Evolutionary conservation across 2,329 filamentous ascomycete species (phyloP).

Genomic region (Colletotrichum sp.): DNA sequence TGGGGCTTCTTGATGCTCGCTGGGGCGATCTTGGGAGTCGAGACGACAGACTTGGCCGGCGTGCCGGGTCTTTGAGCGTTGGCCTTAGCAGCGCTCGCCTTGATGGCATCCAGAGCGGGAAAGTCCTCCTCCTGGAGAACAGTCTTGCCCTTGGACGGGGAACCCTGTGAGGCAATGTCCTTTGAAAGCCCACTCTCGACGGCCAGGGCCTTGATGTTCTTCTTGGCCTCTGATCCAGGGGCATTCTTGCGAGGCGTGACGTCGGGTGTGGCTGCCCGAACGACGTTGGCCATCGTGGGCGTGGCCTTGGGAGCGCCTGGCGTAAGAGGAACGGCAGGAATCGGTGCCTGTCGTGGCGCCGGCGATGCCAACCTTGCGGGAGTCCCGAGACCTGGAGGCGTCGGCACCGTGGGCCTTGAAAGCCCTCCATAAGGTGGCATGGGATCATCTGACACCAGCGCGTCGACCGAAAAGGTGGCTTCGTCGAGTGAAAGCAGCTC

Average conservation of each 20-base stretch:
- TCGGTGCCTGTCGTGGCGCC: slow-evolving; percentile 19
- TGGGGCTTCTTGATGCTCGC: slow-evolving; percentile 37
- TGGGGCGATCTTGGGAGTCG: slow-evolving; percentile 37
- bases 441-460: slow-evolving; percentile 68
- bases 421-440: slow-evolving; percentile 1
- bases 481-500: slow-evolving; percentile 66
- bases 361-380: slow-evolving; percentile 42
- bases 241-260: slow-evolving; percentile 34
- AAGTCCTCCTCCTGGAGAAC: slow-evolving; percentile 67
- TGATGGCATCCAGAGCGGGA: slow-evolving; percentile 59
- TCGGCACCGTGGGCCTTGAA: not conserved
- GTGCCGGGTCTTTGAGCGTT: slow-evolving; percentile 38
- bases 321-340: slow-evolving; percentile 21
- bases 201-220: slow-evolving; percentile 49
- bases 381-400: slow-evolving; percentile 46
- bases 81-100: slow-evolving; percentile 38
- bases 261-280: slow-evolving; percentile 33
- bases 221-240: slow-evolving; percentile 41
- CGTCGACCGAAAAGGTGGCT: slow-evolving; percentile 68
- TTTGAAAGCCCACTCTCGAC: slow-evolving; percentile 52
- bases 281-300: slow-evolving; percentile 26
- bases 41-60: slow-evolving; percentile 37
- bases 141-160: slow-evolving; percentile 16
- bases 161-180: slow-evolving; percentile 47
- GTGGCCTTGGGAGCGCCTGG: slow-evolving; percentile 18